These are phyloP conservation scores for Austroboletus eburneus DNA, from an alignment of 768 basidiomycete species.

Conservation along the genomic window DNA sequence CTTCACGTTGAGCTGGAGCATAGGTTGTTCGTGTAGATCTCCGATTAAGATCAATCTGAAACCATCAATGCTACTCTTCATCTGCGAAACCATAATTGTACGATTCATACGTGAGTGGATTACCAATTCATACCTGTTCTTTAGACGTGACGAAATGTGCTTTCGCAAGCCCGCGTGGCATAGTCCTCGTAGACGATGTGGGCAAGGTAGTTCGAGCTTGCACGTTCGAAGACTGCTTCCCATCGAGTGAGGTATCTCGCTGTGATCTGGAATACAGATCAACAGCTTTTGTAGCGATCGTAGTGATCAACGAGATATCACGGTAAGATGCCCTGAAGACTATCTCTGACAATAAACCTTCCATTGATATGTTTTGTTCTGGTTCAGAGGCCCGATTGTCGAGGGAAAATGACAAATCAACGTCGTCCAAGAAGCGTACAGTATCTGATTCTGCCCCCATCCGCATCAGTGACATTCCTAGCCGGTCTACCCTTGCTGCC, in stretches of 20 bases:
- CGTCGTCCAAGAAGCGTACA: constrained; percentile 89
- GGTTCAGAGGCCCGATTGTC: constrained; percentile 73
- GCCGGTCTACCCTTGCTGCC: constrained; percentile 70
- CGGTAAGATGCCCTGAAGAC: constrained; percentile 94
- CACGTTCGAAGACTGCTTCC: constrained; percentile 7
- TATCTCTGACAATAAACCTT: constrained; percentile 75
- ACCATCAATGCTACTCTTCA: constrained; percentile 84
- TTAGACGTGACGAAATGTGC: constrained; percentile 62
- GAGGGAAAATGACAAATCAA: constrained; percentile 82
- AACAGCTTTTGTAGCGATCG: constrained; percentile 83
- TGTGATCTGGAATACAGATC: constrained; percentile 60
- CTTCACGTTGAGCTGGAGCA: constrained; percentile 84
- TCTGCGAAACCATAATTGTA: constrained; percentile 37
- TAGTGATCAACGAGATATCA: constrained; percentile 84
- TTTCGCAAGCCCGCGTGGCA: constrained; percentile 23
- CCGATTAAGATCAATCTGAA: constrained; percentile 93
- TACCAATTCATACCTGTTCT: constrained; percentile 60
- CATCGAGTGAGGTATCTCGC: constrained; percentile 11
- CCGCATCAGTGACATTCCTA: constrained; percentile 90
- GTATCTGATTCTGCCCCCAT: constrained; percentile 84
- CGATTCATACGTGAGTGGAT: not conserved
- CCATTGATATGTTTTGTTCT: constrained; percentile 78
- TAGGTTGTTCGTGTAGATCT: constrained; percentile 90
- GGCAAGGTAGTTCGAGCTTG: constrained; percentile 1
- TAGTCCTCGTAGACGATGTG: constrained; percentile 2